phyloP scores from a whole-genome alignment of 1,284 basidiomycete genomes.

The Cryptococcus depauperatus region DNA sequence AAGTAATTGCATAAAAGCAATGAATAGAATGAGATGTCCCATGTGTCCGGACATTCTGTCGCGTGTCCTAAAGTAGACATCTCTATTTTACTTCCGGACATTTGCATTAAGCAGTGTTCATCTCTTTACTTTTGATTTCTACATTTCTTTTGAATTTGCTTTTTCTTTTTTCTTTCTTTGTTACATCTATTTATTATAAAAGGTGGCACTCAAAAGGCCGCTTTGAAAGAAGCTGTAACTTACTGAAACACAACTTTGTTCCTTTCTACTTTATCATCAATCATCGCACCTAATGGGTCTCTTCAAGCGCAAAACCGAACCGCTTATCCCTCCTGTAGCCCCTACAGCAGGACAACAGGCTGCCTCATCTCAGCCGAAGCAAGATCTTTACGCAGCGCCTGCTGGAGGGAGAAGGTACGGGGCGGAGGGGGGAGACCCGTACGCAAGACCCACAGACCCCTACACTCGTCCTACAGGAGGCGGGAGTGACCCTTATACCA shows the following conservation, averaged over 20 bases:
- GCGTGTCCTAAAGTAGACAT: not conserved
- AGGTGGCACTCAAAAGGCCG: no score
- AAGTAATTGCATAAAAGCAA: not conserved
- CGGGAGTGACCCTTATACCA: conserved; percentile 30
- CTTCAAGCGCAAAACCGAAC: conserved; percentile 60
- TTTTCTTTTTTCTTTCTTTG: no score
- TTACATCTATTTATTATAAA: no score
- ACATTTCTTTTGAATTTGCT: no score
- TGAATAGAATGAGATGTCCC: not conserved
- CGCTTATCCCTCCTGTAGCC: conserved; percentile 56
- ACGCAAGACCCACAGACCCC: conserved; percentile 11
- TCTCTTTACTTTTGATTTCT: no score
- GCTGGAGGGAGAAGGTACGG: conserved; percentile 3
- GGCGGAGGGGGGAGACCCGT: conserved; percentile 20
- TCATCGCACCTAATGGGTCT: conserved; percentile 55
- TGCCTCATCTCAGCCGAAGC: conserved; percentile 16
- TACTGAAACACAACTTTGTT: not conserved
- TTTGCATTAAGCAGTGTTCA: not conserved
- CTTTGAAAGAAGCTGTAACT: no score
- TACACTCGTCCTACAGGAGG: conserved; percentile 9
- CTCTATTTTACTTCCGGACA: not conserved
- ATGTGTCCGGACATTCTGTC: not conserved
- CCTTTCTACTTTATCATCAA: not conserved
- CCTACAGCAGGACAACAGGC: conserved; percentile 3
- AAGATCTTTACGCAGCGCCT: conserved; percentile 40